Base-by-base conservation (phyloP, 2,329 filamentous ascomycete species). In the Botryotinia convoluta region DNA sequence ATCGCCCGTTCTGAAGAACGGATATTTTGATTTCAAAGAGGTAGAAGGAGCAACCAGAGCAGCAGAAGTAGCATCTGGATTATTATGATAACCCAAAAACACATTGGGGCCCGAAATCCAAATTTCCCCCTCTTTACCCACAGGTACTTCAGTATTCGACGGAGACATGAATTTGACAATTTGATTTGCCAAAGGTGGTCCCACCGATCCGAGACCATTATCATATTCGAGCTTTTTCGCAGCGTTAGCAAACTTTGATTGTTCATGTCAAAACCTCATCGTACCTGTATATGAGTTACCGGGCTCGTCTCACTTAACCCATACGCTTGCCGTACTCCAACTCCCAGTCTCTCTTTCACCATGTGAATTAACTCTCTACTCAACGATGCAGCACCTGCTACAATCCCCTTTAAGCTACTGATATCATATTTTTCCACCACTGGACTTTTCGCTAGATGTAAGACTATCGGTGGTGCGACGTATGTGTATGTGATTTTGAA, bases 291-390 rank as follows among this genome's bases (percentile, higher is more conserved):
- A 77, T 93, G 90, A 0, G 93, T 92, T 1, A 89, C 91, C 0
- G 94, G 94, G 48, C 91, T 91, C 26, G 93, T 96, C 84, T 98
- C 95, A 18, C 90, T 93, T 16, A 97, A 86, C 0, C 94, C 94
- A 80, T 97, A 98, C 29, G 93, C 94, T 82, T 98, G 94, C 3
- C 29, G 42, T 75, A 97, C 89, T 10, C 90, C 90, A 35, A 95
- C 86, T 69, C 89, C 89, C 72, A 95, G 87, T 22, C 94, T 88
- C 32, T 88, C 82, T 84, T 92, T 92, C 4, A 95, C 88, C 14
- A 89, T 87, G 71, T 93, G 88, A 2, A 95, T 91, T 4, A 97
- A 87, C 76, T 97, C 90, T 88, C 2, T 79, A 82, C 3, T 82
- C 81, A 86, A 77, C 0, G 88, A 88, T 3, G 89, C 88, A 0